A percentile compares a stretch with the other conserved stretches of the same genome.
These are phyloP conservation scores for Starmerella sirachaensis DNA, from an alignment of 805 yeast genomes.

Conservation along the genomic window DNA sequence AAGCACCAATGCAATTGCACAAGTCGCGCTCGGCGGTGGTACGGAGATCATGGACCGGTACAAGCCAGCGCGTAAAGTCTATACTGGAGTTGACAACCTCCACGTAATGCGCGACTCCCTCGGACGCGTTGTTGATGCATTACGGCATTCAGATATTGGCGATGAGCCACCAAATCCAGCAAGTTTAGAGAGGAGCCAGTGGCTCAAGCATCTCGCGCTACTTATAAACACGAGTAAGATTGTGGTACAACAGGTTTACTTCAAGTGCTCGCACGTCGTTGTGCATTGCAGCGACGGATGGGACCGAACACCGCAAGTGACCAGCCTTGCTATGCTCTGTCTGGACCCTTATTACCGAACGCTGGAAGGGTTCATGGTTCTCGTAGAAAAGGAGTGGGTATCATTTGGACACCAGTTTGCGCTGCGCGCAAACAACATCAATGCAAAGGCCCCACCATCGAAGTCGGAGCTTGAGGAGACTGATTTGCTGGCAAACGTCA, in stretches of 20 bases:
- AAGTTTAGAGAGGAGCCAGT: constrained; percentile 51
- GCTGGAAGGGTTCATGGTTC: constrained; percentile 67
- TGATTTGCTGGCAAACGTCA: constrained; percentile 38
- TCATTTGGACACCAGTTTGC: constrained; percentile 86
- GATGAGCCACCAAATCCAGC: constrained; percentile 42
- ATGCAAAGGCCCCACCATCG: constrained; percentile 20
- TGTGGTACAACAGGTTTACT: constrained; percentile 67
- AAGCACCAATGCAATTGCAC: constrained; percentile 88
- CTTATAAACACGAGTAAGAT: constrained; percentile 66
- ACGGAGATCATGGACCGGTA: constrained; percentile 87
- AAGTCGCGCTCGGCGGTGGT: constrained; percentile 96
- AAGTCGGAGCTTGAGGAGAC: constrained; percentile 21
- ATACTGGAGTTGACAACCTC: constrained; percentile 85
- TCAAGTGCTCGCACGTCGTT: constrained; percentile 68
- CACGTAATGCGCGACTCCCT: constrained; percentile 89
- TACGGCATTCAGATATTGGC: constrained; percentile 57
- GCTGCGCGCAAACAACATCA: constrained; percentile 38
- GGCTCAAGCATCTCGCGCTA: constrained; percentile 64
- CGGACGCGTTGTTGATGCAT: constrained; percentile 45
- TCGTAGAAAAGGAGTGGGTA: constrained; percentile 91
- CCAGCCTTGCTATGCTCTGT: constrained; percentile 73
- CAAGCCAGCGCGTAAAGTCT: constrained; percentile 54
- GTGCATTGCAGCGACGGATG: constrained; percentile 98
- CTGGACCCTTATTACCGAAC: constrained; percentile 87
- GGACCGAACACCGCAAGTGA: constrained; percentile 90